phyloP scores from a whole-genome alignment of 352 stramenopile genomes.

The Pythium pyrilobum region DNA sequence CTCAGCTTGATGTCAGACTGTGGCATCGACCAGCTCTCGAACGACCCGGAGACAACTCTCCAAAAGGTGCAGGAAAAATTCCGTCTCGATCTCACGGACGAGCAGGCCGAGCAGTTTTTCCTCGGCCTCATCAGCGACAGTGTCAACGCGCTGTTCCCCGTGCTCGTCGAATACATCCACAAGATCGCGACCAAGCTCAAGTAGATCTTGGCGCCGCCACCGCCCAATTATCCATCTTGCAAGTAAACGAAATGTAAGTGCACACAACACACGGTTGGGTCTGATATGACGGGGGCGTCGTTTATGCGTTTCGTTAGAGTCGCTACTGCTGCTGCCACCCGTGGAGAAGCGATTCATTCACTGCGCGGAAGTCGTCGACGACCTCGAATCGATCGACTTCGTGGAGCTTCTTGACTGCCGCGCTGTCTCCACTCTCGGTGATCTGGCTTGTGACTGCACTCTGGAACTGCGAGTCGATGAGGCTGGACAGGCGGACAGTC shows the following conservation, averaged over 20 bases:
- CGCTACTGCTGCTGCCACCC: conserved; percentile 30
- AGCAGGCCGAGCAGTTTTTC: conserved; percentile 97
- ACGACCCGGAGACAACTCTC: conserved; percentile 75
- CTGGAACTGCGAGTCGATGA: conserved; percentile 18
- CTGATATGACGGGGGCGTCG: too few relatives aligned
- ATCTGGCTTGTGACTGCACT: conserved; percentile 9
- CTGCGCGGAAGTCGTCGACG: conserved; percentile 41
- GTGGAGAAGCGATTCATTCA: conserved; percentile 33
- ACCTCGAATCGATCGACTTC: conserved; percentile 26
- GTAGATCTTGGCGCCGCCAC: conserved; percentile 14
- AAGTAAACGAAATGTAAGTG: too few relatives aligned
- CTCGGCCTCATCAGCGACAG: conserved; percentile 95
- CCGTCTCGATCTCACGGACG: conserved; percentile 95
- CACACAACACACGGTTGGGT: too few relatives aligned
- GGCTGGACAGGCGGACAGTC: conserved; percentile 8
- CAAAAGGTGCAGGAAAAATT: conserved; percentile 96
- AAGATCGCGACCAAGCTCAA: conserved; percentile 72
- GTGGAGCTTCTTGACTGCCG: not conserved
- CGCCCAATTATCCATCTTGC: too few relatives aligned
- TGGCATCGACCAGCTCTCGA: conserved; percentile 93
- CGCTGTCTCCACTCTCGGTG: not conserved
- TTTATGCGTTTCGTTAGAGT: too few relatives aligned
- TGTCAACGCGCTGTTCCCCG: conserved; percentile 88
- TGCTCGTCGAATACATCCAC: conserved; percentile 87
- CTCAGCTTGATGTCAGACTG: conserved; percentile 98